Conservation (phyloP, 768 basidiomycete species). For the Hygrophoropsis aurantiaca region DNA sequence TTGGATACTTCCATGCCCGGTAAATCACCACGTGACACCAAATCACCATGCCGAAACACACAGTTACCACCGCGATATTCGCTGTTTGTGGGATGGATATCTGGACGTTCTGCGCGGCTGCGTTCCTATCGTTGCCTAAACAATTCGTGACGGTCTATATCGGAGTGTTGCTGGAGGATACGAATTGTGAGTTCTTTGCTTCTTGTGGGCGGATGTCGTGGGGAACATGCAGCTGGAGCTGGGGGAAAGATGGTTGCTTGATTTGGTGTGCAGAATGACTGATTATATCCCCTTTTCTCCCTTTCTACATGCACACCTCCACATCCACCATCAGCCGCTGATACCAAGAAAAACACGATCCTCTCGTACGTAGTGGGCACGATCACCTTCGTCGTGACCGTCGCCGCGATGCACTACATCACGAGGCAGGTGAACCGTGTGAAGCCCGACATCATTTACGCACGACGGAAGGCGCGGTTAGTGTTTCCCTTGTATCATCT, state of each 20-base stretch:
- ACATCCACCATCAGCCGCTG: conserved; percentile 15
- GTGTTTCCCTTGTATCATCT: conserved; percentile 4
- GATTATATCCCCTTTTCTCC: background rate
- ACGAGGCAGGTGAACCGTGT: conserved; percentile 64
- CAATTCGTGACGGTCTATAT: conserved; percentile 92
- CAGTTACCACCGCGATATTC: conserved; percentile 87
- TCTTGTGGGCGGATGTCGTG: too few relatives aligned
- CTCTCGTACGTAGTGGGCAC: conserved; percentile 70
- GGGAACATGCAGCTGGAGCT: too few relatives aligned
- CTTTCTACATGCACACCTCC: background rate
- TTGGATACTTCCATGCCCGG: too few relatives aligned
- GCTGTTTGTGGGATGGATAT: conserved; percentile 88
- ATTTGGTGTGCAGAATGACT: background rate
- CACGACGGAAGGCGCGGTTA: conserved; percentile 69
- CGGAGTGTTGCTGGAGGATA: conserved; percentile 72
- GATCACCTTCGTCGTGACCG: conserved; percentile 68
- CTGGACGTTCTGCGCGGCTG: conserved; percentile 73
- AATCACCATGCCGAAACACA: too few relatives aligned
- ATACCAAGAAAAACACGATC: conserved; percentile 52
- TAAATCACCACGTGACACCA: too few relatives aligned
- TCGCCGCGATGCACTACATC: conserved; percentile 85
- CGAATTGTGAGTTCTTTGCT: conserved; percentile 24
- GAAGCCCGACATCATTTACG: conserved; percentile 68
- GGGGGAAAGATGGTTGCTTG: too few relatives aligned
- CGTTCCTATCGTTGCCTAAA: conserved; percentile 82